phyloP scores from a whole-genome alignment of 352 stramenopile genomes.

The Elongisporangium senticosum region DNA sequence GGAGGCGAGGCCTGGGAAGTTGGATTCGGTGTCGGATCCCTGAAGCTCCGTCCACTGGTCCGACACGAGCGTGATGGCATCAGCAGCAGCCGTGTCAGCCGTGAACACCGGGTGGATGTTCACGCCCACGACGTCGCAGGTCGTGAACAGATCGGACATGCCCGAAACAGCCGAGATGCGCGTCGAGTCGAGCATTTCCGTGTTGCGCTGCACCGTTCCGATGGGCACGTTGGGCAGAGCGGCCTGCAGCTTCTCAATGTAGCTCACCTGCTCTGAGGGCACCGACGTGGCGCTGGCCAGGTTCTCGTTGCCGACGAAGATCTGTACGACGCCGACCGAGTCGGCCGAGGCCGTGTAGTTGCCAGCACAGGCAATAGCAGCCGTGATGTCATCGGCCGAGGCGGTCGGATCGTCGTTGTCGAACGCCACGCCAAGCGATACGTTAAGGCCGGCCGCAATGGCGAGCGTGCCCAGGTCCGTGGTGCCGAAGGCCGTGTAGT shows the following conservation, averaged over 20 bases:
- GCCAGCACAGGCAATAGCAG: conserved; percentile 13
- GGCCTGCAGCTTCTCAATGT: conserved; percentile 33
- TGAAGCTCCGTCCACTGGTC: conserved; percentile 39
- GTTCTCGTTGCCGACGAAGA: conserved; percentile 66
- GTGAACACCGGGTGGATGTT: conserved; percentile 74
- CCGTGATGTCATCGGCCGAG: conserved; percentile 28
- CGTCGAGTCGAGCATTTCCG: conserved; percentile 36
- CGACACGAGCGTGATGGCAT: conserved; percentile 36
- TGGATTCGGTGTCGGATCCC: conserved; percentile 22
- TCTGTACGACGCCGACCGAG: conserved; percentile 33
- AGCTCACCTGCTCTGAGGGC: conserved; percentile 30
- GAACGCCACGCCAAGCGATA: conserved; percentile 41
- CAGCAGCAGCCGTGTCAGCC: conserved; percentile 17
- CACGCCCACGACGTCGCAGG: conserved; percentile 56
- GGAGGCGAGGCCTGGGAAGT: conserved; percentile 32
- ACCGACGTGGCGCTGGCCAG: conserved; percentile 24
- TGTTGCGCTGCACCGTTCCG: conserved; percentile 47
- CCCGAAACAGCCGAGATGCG: conserved; percentile 27
- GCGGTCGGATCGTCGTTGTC: conserved; percentile 23
- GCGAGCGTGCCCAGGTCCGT: conserved; percentile 37
- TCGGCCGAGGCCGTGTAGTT: conserved; percentile 13
- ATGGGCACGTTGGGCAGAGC: conserved; percentile 23
- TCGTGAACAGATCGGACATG: conserved; percentile 32
- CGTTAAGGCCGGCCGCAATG: conserved; percentile 37
- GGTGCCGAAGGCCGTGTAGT: conserved; percentile 32